Evolutionary conservation across 345 rosid genomes (phyloP).

Genomic region (Orychophragmus violaceus): DNA sequence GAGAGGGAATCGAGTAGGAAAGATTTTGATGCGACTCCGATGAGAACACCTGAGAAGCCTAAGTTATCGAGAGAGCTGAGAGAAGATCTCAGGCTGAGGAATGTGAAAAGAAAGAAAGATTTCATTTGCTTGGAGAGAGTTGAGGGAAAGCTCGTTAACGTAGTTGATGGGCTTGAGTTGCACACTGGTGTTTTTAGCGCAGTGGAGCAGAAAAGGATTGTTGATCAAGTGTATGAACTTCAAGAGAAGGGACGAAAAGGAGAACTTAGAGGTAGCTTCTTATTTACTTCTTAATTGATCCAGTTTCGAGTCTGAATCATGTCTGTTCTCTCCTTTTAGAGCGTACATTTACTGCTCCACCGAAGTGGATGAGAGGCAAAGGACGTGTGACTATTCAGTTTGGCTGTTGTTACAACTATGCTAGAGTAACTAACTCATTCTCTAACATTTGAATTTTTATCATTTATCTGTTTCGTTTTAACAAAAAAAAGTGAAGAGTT

Average conservation of each 20-base stretch:
- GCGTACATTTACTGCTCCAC: slow-evolving; percentile 57
- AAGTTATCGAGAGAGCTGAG: slow-evolving; percentile 62
- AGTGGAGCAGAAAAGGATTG: slow-evolving; percentile 57
- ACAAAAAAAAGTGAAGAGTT: background rate
- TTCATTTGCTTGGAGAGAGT: slow-evolving; percentile 45
- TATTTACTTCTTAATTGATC: background rate
- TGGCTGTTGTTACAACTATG: slow-evolving; percentile 58
- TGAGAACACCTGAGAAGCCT: slow-evolving; percentile 51
- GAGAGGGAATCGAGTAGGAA: slow-evolving; percentile 28
- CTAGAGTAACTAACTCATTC: slow-evolving; percentile 28
- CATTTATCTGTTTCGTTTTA: background rate
- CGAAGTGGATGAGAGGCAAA: slow-evolving; percentile 70
- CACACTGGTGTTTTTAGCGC: slow-evolving; percentile 46
- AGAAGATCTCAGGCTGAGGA: slow-evolving; percentile 40
- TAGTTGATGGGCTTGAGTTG: slow-evolving; percentile 56
- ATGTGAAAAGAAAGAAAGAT: slow-evolving; percentile 44
- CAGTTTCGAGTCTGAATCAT: background rate
- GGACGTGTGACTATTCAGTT: slow-evolving; percentile 64
- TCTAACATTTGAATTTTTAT: too few relatives aligned
- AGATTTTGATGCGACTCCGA: slow-evolving; percentile 17
- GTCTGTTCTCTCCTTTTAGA: slow-evolving; percentile 22
- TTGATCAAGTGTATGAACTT: slow-evolving; percentile 42
- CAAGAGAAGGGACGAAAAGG: slow-evolving; percentile 50
- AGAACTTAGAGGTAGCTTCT: slow-evolving; percentile 39
- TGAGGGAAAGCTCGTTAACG: slow-evolving; percentile 41